Evolutionary conservation across 2,329 filamentous ascomycete species (phyloP), one percentile per base, ranked within the genome.

Genomic region (Aspergillus sp.): DNA sequence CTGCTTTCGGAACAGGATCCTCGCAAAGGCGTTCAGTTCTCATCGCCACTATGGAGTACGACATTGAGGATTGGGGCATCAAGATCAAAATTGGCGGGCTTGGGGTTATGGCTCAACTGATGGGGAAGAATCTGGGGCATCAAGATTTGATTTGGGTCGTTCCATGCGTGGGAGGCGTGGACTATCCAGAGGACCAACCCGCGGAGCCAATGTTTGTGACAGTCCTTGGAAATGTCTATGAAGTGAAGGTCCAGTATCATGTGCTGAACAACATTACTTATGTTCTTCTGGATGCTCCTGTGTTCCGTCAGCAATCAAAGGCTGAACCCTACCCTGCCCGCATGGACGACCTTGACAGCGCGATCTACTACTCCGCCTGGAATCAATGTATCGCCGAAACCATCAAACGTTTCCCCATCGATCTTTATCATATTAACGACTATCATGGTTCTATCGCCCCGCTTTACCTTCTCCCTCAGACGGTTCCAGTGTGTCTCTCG

Each of bases 71-170:
- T 70, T 90, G 88, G 85, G 81, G 76, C 4, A 87, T 90, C 76
- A 90, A 89, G 74, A 87, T 90, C 76, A 90, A 90, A 76, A 90
- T 90, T 51, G 88, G 88, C 62, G 88, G 88, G 63, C 79, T 90
- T 4, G 88, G 88, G 72, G 87, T 89, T 63, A 90, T 90, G 87
- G 87, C 88, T 38, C 85, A 88, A 67, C 77, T 90, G 2, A 90
- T 90, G 87, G 85, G 85, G 19, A 87, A 88, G 70, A 84, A 87
- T 56, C 81, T 90, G 11, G 80, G 83, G 3, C 86, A 90, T 65
- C 84, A 89, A 67, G 84, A 90, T 70, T 79, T 90, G 1, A 84
- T 90, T 64, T 90, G 85, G 85, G 84, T 87, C n/a, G 81, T 87
- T 31, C 85, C 85, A 15, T 85, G 83, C 66, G 87, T 89, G 54